Conservation (phyloP, 441 rosid species). For the Gossypium lobatum region DNA sequence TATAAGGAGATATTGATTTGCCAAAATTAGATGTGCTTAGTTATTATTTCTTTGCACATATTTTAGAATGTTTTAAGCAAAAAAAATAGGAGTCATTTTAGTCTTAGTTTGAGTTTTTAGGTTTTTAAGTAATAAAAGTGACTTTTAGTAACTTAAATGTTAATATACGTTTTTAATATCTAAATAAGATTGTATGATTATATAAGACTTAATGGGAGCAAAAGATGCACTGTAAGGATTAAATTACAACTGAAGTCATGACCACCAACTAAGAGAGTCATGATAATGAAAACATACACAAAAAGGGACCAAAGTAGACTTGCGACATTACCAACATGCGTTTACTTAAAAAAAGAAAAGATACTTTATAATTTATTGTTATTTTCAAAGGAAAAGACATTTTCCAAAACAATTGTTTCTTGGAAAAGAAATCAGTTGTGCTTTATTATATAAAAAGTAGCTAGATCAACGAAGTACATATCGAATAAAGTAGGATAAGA, state of each 20-base stretch:
- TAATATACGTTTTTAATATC: not conserved
- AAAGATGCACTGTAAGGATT: not conserved
- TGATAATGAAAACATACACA: not conserved
- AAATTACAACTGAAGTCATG: not conserved
- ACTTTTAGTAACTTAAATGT: not conserved
- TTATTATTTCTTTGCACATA: not conserved
- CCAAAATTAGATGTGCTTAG: not conserved
- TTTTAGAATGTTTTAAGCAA: not conserved
- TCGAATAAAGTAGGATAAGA: not conserved
- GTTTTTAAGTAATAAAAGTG: not conserved
- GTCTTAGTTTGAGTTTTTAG: not conserved
- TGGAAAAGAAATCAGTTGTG: not conserved
- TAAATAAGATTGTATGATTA: not conserved
- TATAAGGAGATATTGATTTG: too few species aligned
- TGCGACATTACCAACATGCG: too few species aligned
- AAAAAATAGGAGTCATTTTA: not conserved
- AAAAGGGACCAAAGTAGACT: not conserved
- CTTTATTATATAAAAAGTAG: not conserved
- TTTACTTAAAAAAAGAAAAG: too few species aligned
- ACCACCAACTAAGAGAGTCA: not conserved
- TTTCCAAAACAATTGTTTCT: too few species aligned
- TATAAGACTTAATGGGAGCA: not conserved
- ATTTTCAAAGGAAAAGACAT: too few species aligned
- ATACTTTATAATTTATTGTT: too few species aligned
- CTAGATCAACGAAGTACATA: not conserved